These are phyloP conservation scores for Pholiota conissans DNA, from an alignment of 768 basidiomycete genomes.

Conservation along the genomic window DNA sequence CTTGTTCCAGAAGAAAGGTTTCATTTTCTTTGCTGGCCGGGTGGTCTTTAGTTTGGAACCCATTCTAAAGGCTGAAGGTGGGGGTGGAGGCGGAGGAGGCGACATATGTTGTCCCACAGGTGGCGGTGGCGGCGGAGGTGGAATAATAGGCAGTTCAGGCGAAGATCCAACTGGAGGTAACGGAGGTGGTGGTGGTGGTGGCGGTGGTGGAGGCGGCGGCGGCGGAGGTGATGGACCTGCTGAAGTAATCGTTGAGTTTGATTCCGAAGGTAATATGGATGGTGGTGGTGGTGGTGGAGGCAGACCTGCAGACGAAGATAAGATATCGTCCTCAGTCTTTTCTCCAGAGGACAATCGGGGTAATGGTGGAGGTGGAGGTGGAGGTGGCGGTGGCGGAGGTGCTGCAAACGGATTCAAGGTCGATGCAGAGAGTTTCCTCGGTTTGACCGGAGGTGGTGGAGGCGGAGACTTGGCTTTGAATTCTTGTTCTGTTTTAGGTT, in stretches of 20 bases:
- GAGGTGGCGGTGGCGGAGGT: constrained; percentile 49
- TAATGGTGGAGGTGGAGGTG: constrained; percentile 25
- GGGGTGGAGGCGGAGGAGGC: constrained; percentile 38
- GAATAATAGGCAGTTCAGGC: not conserved
- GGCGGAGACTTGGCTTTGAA: constrained; percentile 69
- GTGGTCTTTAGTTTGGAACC: constrained; percentile 30
- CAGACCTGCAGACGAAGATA: constrained; percentile 25
- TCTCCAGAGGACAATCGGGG: constrained; percentile 22
- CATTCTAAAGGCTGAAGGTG: constrained; percentile 37
- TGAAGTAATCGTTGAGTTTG: too few species aligned
- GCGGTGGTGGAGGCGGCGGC: constrained; percentile 26
- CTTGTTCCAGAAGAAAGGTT: constrained; percentile 94
- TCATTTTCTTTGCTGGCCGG: constrained; percentile 59
- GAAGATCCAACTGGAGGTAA: not conserved
- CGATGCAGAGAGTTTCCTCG: constrained; percentile 22
- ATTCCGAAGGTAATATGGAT: too few species aligned
- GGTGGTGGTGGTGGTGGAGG: constrained; percentile 18
- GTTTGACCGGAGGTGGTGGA: constrained; percentile 49
- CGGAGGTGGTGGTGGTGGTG: not conserved
- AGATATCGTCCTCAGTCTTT: not conserved
- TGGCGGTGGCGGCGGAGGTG: not conserved
- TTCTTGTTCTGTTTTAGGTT: constrained; percentile 64
- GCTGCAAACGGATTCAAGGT: constrained; percentile 8
- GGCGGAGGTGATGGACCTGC: too few species aligned
- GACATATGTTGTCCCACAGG: not conserved